Base-by-base conservation (phyloP, 2,329 filamentous ascomycete species). In the Lomentospora prolificans region DNA sequence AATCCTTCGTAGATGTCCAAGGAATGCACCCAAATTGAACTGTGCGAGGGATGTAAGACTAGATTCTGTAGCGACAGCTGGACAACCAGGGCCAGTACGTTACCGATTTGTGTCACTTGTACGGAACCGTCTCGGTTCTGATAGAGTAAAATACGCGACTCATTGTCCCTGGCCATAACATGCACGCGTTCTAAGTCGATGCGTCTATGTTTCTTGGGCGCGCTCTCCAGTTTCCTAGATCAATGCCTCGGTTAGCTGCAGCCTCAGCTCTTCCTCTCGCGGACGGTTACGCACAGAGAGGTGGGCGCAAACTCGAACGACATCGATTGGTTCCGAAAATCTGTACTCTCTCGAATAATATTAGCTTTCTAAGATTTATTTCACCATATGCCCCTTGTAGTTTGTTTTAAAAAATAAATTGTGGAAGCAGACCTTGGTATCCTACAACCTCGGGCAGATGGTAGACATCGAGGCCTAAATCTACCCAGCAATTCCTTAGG, bases 31-130 rank as follows among this genome's bases (percentile, higher is more conserved):
- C 54, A 57, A 22, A 55, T 24, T 31, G 55, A 48, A 52, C 57
- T 55, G 22, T 58, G 30, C 30, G n/a, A n/a, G n/a, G n/a, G n/a
- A 53, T 9, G 50, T 48, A 22, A 46, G 50, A 28, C 53, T 50
- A 30, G 54, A 55, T 10, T 53, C 50, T 55, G 6, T 12, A 22
- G 6, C 17, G 14, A 28, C 19, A n/a, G 14, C 22, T 50, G 3
- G 25, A 28, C 5, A 50, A 25, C 17, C n/a, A 19, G 25, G 50
- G 17, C 12, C 12, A 30, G 50, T 14, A 9, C n/a, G 22, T 8
- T 56, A 56, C 55, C 50, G 44, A 48, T 51, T 30, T 58, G 57
- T 10, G 57, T 55, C 5, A 58, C 55, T 14, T 52, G 50, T 3
- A 57, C n/a, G 5, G 55, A 52, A 19, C 28, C 25, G 19, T 46